Conservation (phyloP, 1,139 yeast genomes). For the Geotrichum restrictum region DNA sequence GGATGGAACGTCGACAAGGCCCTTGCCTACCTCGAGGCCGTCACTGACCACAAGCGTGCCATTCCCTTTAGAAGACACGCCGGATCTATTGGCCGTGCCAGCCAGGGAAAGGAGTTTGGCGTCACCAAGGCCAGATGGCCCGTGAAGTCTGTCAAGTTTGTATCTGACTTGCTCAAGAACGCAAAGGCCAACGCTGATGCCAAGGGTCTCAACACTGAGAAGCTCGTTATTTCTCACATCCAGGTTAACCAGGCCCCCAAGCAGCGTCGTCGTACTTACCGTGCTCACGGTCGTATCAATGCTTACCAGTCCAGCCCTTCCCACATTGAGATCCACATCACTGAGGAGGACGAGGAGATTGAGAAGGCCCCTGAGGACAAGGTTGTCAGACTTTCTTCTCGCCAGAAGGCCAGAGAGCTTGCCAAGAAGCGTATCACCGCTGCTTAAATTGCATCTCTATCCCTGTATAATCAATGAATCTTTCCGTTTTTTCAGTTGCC, state of each 20-base stretch:
- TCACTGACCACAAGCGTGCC: constrained; percentile 97
- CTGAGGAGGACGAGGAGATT: constrained; percentile 93
- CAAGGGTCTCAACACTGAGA: constrained; percentile 95
- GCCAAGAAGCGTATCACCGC: constrained; percentile 66
- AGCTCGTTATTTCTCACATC: constrained; percentile 93
- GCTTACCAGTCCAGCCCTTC: constrained; percentile 98
- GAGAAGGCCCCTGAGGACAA: constrained; percentile 77
- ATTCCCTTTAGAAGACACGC: constrained; percentile 98
- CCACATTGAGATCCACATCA: constrained; percentile 95
- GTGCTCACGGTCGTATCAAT: constrained; percentile 99
- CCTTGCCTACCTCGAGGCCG: constrained; percentile 93
- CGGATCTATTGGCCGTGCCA: constrained; percentile 97
- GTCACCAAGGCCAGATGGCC: constrained; percentile 99
- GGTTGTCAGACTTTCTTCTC: constrained; percentile 73
- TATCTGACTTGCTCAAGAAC: constrained; percentile 90
- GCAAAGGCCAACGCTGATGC: constrained; percentile 99
- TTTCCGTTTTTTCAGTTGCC: background rate
- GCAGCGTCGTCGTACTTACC: constrained; percentile 99
- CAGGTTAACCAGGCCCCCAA: constrained; percentile 99
- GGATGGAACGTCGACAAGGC: constrained; percentile 98
- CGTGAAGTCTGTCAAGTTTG: constrained; percentile 93
- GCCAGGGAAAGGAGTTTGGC: constrained; percentile 99
- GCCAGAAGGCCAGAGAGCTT: constrained; percentile 92
- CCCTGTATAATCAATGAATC: constrained; percentile 9
- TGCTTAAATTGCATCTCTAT: constrained; percentile 15